These are phyloP conservation scores for Atkinsonella hypoxylon DNA, from an alignment of 2,329 filamentous ascomycete species.

Conservation along the genomic window DNA sequence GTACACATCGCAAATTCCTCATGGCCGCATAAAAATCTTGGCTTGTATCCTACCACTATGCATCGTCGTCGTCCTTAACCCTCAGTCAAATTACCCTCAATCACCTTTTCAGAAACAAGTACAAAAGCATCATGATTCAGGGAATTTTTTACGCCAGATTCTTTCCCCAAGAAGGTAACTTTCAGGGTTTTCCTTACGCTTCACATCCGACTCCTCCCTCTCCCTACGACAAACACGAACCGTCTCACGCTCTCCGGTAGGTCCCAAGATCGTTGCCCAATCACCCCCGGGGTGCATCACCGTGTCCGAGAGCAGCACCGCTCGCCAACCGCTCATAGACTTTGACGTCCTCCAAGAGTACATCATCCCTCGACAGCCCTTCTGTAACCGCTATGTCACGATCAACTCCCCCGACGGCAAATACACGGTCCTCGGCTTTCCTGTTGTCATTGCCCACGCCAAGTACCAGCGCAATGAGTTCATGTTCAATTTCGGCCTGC, in stretches of 20 bases:
- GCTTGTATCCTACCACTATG: not conserved
- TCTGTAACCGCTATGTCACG: conserved; percentile 83
- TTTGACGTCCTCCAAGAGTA: conserved; percentile 83
- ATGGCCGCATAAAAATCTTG: not conserved
- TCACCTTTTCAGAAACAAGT: not conserved
- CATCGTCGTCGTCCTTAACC: not conserved
- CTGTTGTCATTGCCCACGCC: conserved; percentile 72
- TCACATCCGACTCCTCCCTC: not conserved
- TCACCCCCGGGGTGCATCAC: conserved; percentile 52
- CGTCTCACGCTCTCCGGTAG: conserved; percentile 20
- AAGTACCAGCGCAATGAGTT: conserved; percentile 89
- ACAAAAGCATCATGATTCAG: conserved; percentile 42
- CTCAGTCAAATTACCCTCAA: not conserved
- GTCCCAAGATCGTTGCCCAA: conserved; percentile 48
- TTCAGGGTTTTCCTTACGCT: not conserved
- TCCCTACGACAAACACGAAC: too few relatives aligned
- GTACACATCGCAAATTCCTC: not conserved
- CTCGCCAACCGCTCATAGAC: conserved; percentile 55
- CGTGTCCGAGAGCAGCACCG: conserved; percentile 18
- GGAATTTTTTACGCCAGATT: conserved; percentile 62
- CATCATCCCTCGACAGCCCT: conserved; percentile 87
- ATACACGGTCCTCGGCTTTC: conserved; percentile 75
- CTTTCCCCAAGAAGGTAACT: conserved; percentile 48
- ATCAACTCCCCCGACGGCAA: conserved; percentile 59
- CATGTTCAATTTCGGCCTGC: conserved; percentile 94